Base-by-base conservation (phyloP, 352 stramenopile genomes). In the Pythium folliculosum region DNA sequence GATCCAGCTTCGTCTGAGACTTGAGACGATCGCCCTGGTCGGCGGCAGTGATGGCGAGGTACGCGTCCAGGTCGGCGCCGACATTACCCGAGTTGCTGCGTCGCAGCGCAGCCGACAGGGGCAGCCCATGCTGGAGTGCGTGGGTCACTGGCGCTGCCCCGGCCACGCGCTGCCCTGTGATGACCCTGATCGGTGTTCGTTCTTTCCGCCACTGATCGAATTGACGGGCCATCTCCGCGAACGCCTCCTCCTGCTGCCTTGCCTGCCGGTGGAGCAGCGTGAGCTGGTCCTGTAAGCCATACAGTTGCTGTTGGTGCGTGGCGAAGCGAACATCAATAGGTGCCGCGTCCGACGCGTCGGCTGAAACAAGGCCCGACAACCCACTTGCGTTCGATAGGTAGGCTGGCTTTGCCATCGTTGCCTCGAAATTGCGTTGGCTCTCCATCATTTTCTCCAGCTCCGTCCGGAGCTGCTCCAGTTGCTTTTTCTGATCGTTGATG, bases 1-100 rank as follows among this genome's bases (percentile, higher is more conserved):
- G 84, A 48, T 90, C 82, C 5, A 92, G 73, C 44, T 87, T 90
- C 3, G 80, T 43, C 32, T 92, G 82, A 8, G 77, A 86, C 25
- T 81, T 84, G 22, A 65, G 74, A 1, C 80, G 75, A 16, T 87
- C 80, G 8, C 27, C 32, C 32, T 65, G 55, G 25, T 70, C 57
- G 13, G 52, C 45, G 1, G 49, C 57, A 27, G 62, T 68, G 23
- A 75, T 64, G 1, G 68, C 63, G 9, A 75, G 12, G 38, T 75
- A 75, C 23, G 63, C 68, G 16, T 75, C 68, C 2, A 70, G 62
- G 9, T 75, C 67, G 1, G 23, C 19, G 25, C 13, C 60, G 0
- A 6, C 1, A 17, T 47, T 56, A 9, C 57, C 59, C 1, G 69
- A 71, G 43, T 66, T 65, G 40, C 22, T 71, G 4, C 69, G 58